These are phyloP conservation scores for Teratosphaeria pseudoeucalypti DNA, from an alignment of 2,329 filamentous ascomycete species.

Conservation along the genomic window DNA sequence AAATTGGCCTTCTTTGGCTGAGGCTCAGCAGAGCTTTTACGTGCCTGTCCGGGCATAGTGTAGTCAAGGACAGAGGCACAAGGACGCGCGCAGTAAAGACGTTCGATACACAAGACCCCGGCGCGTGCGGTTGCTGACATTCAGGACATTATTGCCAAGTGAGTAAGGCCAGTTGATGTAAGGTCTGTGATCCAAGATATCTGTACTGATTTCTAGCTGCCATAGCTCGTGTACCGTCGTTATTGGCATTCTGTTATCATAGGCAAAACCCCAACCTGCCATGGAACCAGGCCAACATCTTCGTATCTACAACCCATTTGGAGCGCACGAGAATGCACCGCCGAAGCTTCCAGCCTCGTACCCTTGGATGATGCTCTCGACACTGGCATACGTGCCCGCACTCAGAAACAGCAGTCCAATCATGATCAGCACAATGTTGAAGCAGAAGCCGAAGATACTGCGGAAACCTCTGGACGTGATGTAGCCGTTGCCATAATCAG, in stretches of 20 bases:
- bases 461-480: slow-evolving; percentile 44
- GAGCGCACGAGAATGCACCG: slow-evolving; percentile 63
- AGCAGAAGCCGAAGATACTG: slow-evolving; percentile 44
- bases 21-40: too few species aligned
- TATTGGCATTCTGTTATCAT: background rate
- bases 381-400: slow-evolving; percentile 66
- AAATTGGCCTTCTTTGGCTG: too few species aligned
- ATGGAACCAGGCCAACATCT: background rate
- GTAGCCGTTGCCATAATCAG: slow-evolving; percentile 47
- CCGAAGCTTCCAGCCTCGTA: slow-evolving; percentile 57
- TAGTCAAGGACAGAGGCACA: too few species aligned
- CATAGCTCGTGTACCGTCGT: background rate
- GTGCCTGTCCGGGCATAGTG: too few species aligned
- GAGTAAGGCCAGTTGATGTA: background rate
- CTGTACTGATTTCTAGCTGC: background rate
- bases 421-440: slow-evolving; percentile 64
- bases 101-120: too few species aligned
- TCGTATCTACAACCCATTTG: slow-evolving; percentile 43
- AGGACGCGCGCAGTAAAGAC: too few species aligned
- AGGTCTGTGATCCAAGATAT: background rate
- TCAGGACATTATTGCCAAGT: too few species aligned
- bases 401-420: slow-evolving; percentile 73
- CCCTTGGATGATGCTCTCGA: slow-evolving; percentile 63
- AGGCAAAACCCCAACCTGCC: background rate
- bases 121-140: too few species aligned